Base-by-base conservation (phyloP, 1,139 yeast species). In the Lodderomyces metapsilosis region DNA sequence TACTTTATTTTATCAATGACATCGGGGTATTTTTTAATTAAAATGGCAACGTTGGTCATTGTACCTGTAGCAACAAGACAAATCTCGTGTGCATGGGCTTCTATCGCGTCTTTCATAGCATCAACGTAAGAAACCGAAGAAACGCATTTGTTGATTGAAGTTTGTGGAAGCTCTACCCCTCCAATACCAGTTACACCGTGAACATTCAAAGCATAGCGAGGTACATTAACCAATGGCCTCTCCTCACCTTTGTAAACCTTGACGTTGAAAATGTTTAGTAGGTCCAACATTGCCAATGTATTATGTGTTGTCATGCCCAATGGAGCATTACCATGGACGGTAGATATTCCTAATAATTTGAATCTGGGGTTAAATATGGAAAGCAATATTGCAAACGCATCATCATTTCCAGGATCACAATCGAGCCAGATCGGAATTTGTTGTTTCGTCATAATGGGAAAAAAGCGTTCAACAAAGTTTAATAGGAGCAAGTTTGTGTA, bases 381-480 rank as follows among this genome's bases (percentile, higher is more conserved):
- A 31, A 88, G 53, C 15, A 86, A 64, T 6, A 88, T 69, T 8
- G 95, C 96, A 40, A 87, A 76, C 2, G 88, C 86, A 55, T 88
- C 97, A 57, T 88, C 96, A 53, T 86, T 92, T 2, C 96, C 96
- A 0, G 96, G 95, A 57, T 88, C 96, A 57, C 96, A 88, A 62
- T 88, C 96, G n/a, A 88, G 60, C 96, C 96, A 86, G 5, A 87
- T 54, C 1, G 91, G 91, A 16, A 83, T 66, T 24, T 37, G 36
- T 37, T 42, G 40, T 12, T 32, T 31, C 13, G 47, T 44, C 46
- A 43, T 41, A 20, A 7, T 10, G 5, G 16, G 30, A n/a, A 18
- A 15, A 18, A n/a, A n/a, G n/a, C n/a, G n/a, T n/a, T n/a, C n/a
- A n/a, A n/a, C n/a, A n/a, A n/a, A n/a, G n/a, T n/a, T n/a, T n/a